A percentile compares a stretch with the other conserved stretches of the same genome.
phyloP scores from a whole-genome alignment of 176 grass and related monocot species.

The Eremochloa ophiuroides region DNA sequence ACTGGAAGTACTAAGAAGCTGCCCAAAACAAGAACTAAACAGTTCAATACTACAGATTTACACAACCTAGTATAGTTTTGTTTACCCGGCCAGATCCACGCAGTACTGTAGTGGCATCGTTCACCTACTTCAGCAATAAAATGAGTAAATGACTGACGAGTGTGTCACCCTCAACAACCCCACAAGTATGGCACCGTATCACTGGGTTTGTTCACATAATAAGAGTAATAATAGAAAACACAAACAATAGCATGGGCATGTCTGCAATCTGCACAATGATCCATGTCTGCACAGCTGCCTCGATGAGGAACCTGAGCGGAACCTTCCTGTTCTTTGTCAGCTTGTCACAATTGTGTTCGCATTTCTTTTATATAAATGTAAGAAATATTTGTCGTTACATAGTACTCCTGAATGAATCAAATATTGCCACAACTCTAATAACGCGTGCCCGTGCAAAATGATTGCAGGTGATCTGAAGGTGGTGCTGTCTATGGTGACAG shows the following conservation, averaged over 20 bases:
- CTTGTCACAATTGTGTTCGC: not conserved
- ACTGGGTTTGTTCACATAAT: not conserved
- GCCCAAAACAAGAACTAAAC: not conserved
- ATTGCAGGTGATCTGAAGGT: slow-evolving; percentile 78
- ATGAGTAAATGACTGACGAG: not conserved
- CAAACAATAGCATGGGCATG: slow-evolving; percentile 6
- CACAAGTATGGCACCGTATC: not conserved
- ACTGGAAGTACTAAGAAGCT: not conserved
- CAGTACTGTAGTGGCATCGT: not conserved
- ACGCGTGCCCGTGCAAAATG: not conserved
- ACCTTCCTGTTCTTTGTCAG: not conserved
- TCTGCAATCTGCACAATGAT: not conserved
- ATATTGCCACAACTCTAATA: not conserved
- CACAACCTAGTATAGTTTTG: not conserved
- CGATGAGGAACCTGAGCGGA: slow-evolving; percentile 10
- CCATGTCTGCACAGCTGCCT: slow-evolving; percentile 3
- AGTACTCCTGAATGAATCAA: not conserved
- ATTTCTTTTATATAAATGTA: not conserved
- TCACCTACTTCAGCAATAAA: slow-evolving; percentile 17
- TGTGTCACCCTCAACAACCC: not conserved
- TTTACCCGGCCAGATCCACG: not conserved
- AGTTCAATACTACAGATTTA: not conserved
- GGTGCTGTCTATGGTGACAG: slow-evolving; percentile 61
- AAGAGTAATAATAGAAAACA: slow-evolving; percentile 11
- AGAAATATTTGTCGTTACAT: not conserved